Base-by-base conservation (phyloP, 257 asterid species). In the Striga asiatica region DNA sequence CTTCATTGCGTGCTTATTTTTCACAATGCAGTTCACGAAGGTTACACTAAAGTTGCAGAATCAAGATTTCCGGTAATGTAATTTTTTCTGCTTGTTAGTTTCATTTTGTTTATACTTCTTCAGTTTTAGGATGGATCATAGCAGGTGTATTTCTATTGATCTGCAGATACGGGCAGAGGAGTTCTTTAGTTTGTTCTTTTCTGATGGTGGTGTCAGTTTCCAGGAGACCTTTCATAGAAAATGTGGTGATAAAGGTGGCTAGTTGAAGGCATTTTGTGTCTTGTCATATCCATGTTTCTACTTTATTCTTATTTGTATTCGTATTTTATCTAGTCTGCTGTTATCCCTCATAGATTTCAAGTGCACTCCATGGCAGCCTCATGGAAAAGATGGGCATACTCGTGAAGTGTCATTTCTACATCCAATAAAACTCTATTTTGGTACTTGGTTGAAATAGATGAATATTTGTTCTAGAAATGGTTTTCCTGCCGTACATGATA, bases 211-310 rank as follows among this genome's bases (percentile, higher is more conserved):
- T 62, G 52, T 67, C 56, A 64, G 50, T 66, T 92, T 92, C 68
- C 94, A 69, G 47, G 86, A 79, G 69, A 70, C 74, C 32, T 92
- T 82, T 76, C 97, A 83, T 66, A 61, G 51, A 56, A 92, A 84
- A 64, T 92, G 97, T 67, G 97, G 95, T n/a, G 99, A 92, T 72
- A 92, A 82, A 84, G 97, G 99, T 84, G 73, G 66, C 16, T 62
- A 72, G 7, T 43, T 60, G 52, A 61, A 70, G 64, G 58, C 56
- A 66, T 68, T 55, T 17, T 55, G 22, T 71, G 37, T 54, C 64
- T 50, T 65, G 48, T 49, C 31, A 55, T 48, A 38, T 49, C 28
- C 58, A 37, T 50, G 37, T 57, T 56, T 32, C 29, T 8, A 6
- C 13, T 41, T 22, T 41, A 48, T 39, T 52, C 37, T 45, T 42